Conservation (phyloP, 2,329 filamentous ascomycete species). For the Penicillium aurantiogriseum region DNA sequence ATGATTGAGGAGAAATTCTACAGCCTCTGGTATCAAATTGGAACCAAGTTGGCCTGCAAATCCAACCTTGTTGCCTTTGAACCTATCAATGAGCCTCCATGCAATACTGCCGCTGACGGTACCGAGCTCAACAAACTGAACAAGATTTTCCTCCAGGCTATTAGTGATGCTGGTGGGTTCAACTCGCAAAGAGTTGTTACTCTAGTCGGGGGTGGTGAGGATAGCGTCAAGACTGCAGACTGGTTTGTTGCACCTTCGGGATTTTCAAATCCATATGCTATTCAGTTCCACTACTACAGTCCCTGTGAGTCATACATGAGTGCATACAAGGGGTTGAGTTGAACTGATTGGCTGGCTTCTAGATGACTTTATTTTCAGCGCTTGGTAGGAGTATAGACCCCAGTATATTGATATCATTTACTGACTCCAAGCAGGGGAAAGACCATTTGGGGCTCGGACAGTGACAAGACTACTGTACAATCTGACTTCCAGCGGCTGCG, state of each 20-base stretch:
- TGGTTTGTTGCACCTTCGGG: conserved; percentile 54
- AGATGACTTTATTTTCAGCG: conserved; percentile 33
- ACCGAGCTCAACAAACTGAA: conserved; percentile 57
- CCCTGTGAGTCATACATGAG: conserved; percentile 30
- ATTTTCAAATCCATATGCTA: conserved; percentile 57
- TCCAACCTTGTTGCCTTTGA: conserved; percentile 57
- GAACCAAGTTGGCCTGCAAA: conserved; percentile 54
- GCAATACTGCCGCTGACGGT: conserved; percentile 51
- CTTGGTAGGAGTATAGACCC: conserved; percentile 20
- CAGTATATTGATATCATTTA: conserved; percentile 29
- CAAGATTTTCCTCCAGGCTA: conserved; percentile 54
- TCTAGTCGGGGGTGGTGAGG: conserved; percentile 53
- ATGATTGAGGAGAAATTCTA: conserved; percentile 58
- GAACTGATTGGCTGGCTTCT: background rate
- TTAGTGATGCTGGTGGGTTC: conserved; percentile 55
- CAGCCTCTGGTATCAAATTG: conserved; percentile 59
- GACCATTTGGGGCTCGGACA: conserved; percentile 58
- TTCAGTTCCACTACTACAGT: conserved; percentile 63
- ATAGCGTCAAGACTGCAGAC: conserved; percentile 53
- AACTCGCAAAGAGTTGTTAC: conserved; percentile 58
- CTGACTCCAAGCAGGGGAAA: conserved; percentile 55
- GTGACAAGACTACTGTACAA: conserved; percentile 52
- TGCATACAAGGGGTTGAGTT: background rate
- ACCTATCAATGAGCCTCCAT: conserved; percentile 60
- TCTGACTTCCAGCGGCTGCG: conserved; percentile 53